Conservation (phyloP, 495 filamentous ascomycete species). For the Trichoderma asperelloides region DNA sequence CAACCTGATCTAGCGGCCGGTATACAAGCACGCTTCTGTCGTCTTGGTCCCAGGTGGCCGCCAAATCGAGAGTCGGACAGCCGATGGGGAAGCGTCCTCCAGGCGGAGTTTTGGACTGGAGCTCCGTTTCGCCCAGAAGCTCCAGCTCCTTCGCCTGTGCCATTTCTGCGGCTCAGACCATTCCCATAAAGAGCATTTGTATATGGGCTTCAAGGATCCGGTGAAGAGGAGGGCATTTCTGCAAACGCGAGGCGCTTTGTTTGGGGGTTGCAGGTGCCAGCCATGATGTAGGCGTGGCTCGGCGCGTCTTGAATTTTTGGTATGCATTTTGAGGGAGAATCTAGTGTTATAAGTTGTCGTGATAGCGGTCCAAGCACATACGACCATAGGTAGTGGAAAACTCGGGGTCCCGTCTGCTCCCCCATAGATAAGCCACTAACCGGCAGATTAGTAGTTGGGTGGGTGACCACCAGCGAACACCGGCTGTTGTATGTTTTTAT, state of each 20-base stretch:
- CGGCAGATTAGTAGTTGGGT: constrained; percentile 38
- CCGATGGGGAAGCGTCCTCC: constrained; percentile 47
- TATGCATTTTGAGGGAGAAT: too few relatives aligned
- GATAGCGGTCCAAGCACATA: constrained; percentile 15
- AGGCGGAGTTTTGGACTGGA: constrained; percentile 26
- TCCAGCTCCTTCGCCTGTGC: constrained; percentile 23
- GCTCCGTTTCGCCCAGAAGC: constrained; percentile 34
- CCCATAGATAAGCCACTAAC: constrained; percentile 31
- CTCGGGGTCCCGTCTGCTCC: constrained; percentile 38
- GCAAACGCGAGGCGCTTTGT: neutral
- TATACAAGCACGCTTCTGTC: constrained; percentile 63
- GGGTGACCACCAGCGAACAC: constrained; percentile 42
- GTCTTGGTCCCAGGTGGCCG: constrained; percentile 52
- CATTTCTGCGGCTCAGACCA: constrained; percentile 14
- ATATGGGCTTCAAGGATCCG: neutral
- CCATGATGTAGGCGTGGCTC: too few relatives aligned
- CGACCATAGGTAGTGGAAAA: constrained; percentile 32
- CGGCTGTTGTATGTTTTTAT: constrained; percentile 32
- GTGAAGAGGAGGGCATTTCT: neutral
- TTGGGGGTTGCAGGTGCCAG: neutral
- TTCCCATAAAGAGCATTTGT: neutral
- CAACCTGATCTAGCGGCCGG: constrained; percentile 34
- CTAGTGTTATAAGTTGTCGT: too few relatives aligned
- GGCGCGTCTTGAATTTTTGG: too few relatives aligned
- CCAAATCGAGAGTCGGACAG: constrained; percentile 76